Evolutionary conservation across 768 basidiomycete genomes (phyloP).

Genomic region (Sporobolomyces roseus): DNA sequence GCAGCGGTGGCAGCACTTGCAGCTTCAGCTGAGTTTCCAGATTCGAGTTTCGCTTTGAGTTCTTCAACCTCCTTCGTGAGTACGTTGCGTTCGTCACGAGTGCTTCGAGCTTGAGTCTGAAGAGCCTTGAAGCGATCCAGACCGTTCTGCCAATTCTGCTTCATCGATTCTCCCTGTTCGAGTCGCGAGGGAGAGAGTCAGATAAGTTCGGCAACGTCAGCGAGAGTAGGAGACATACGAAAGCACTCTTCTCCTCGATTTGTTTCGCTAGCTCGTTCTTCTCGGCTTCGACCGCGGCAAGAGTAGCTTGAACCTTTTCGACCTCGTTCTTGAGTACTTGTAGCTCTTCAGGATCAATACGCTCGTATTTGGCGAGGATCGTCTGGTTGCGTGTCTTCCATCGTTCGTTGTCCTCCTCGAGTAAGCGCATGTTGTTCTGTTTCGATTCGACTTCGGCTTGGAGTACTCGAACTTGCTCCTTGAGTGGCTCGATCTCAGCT

Average conservation of each 20-base stretch:
- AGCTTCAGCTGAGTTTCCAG: constrained; percentile 14
- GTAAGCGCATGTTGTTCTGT: constrained; percentile 61
- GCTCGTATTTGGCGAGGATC: constrained; percentile 81
- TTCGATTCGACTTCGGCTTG: constrained; percentile 72
- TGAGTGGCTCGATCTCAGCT: constrained; percentile 67
- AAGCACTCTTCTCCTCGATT: constrained; percentile 30
- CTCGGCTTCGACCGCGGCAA: constrained; percentile 25
- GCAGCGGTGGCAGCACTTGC: constrained; percentile 4
- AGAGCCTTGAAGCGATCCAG: constrained; percentile 42
- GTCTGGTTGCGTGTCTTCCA: constrained; percentile 84
- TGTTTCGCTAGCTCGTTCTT: constrained; percentile 1
- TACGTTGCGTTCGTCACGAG: constrained; percentile 35
- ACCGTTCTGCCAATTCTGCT: constrained; percentile 24
- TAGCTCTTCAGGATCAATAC: constrained; percentile 79
- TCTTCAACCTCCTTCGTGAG: constrained; percentile 46
- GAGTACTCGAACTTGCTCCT: constrained; percentile 63
- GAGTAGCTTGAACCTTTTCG: constrained; percentile 35
- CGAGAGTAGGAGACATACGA: constrained; percentile 2
- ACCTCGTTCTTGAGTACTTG: constrained; percentile 69
- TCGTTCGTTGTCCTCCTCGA: constrained; percentile 70
- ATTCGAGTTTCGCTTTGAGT: constrained; percentile 43
- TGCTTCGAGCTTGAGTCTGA: constrained; percentile 38
- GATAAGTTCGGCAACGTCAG: too few relatives aligned
- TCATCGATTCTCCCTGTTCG: constrained; percentile 30
- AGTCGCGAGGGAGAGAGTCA: background rate